Base-by-base conservation (phyloP, 176 grass and related monocot genomes). In the Saccharum spontaneum region DNA sequence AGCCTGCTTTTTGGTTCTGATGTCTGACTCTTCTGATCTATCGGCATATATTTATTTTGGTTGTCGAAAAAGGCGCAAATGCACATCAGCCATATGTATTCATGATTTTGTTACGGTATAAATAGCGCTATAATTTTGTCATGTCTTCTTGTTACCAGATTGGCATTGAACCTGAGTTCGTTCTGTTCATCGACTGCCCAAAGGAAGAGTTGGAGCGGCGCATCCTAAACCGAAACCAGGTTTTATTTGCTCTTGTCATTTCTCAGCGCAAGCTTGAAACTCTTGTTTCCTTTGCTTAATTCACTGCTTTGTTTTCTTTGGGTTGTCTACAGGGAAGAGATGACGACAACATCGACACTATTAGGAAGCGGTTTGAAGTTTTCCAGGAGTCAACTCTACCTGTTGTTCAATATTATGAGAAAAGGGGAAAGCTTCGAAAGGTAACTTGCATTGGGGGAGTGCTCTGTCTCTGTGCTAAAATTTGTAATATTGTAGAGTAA, bases 141-240 rank as follows among this genome's bases (percentile, higher is more conserved):
- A 3, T 68, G n/a, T 60, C 11, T 39, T 77, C 2, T 11, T 33
- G 6, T 69, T 69, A 24, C 43, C 75, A 98, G 92, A 81, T 91
- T 73, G 86, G 93, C 3, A 83, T 90, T 60, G 89, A 94, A 31
- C 92, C 92, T 15, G 89, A 94, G 67, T 93, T 98, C 30, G 17
- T 93, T 40, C 68, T 98, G 10, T 85, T 93, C 67, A 77, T 98
- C 17, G 95, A 98, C 52, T 98, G 92, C 82, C 73, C 88, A 71
- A 80, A 71, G 70, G 89, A 89, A 67, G 89, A 89, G 89, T 68
- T 94, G 92, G 81, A 79, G 78, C 84, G 67, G 7, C 92, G 87
- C 22, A 74, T 91, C 50, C 24, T 94, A 30, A 52, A 72, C 20
- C 72, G 92, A 14, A 85, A 94, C 57, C 92, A 94, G 92, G 92